Conservation (phyloP, 1,284 basidiomycete genomes). For the Naganishia albida region DNA sequence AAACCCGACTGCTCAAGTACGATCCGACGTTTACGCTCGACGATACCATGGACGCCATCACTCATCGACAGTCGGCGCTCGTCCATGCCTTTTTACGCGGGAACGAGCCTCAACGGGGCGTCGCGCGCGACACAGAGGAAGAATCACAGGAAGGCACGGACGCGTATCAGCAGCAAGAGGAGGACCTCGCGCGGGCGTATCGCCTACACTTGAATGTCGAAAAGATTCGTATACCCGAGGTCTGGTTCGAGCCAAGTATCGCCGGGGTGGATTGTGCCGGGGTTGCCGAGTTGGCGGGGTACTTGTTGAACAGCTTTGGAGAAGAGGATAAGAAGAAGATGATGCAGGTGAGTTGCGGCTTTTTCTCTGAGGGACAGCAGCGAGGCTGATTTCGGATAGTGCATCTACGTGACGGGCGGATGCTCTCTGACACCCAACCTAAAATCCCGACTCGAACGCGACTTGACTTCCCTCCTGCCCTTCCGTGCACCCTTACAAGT, state of each 20-base stretch:
- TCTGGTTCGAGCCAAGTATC: conserved; percentile 89
- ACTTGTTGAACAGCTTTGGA: conserved; percentile 77
- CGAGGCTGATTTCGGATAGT: conserved; percentile 57
- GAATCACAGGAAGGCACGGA: not conserved
- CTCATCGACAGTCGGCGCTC: conserved; percentile 75
- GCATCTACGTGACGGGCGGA: conserved; percentile 87
- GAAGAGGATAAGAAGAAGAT: conserved; percentile 66
- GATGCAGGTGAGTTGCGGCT: conserved; percentile 54
- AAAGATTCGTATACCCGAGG: conserved; percentile 87
- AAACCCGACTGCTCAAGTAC: conserved; percentile 75
- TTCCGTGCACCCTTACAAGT: conserved; percentile 72
- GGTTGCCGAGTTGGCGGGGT: conserved; percentile 83
- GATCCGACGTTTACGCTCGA: conserved; percentile 80
- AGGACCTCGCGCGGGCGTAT: conserved; percentile 62
- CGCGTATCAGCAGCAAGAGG: conserved; percentile 58
- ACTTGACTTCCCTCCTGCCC: conserved; percentile 76
- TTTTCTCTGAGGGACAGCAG: conserved; percentile 50
- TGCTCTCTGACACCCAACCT: conserved; percentile 76
- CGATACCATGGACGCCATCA: conserved; percentile 77
- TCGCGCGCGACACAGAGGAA: not conserved
- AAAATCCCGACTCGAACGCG: conserved; percentile 65
- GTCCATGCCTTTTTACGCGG: conserved; percentile 74
- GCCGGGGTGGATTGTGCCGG: conserved; percentile 95
- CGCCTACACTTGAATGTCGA: conserved; percentile 93
- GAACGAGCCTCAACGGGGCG: conserved; percentile 37